Base-by-base conservation (phyloP, 768 basidiomycete species). In the Suillus subaureus region DNA sequence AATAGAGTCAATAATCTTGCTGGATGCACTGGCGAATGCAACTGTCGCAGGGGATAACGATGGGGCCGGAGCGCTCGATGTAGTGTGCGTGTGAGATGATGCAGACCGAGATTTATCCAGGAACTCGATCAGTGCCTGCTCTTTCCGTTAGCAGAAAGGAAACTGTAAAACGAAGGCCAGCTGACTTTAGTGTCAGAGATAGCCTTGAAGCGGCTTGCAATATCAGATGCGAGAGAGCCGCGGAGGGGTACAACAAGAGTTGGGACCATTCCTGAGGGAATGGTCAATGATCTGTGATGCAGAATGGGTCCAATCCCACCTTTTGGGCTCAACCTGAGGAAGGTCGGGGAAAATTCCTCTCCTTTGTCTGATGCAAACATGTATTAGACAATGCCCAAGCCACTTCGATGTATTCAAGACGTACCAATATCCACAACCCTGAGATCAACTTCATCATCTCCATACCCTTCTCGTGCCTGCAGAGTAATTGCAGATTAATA, bases 241-340 rank as follows among this genome's bases (percentile, higher is more conserved):
- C 88, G 79, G 13, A 94, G 80, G 0, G 94, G 94, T n/a, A 95
- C 94, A 33, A 95, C 88, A 61, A 96, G 79, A 3, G 91, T 91
- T 13, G 94, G 94, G 5, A 95, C 84, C 28, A 89, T 92, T 8
- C 87, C 92, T 93, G 69, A 62, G n/a, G 49, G 56, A 21, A 23
- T 49, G 13, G 42, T 68, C 37, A 63, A 60, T 21, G 54, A 64
- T 42, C 23, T 33, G 51, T 16, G 51, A 45, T n/a, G 45, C 7
- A 70, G 78, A 12, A 54, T 35, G 35, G 26, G 28, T 45, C 49
- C 4, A 15, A 35, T 56, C 57, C 39, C 72, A 88, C 92, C 94
- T 74, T 89, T 87, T 55, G 88, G 82, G 74, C 92, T 96, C 74
- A 96, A 79, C 61, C 93, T 87, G 67, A 92, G 82, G 75, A 89